Evolutionary conservation across 2,329 filamentous ascomycete genomes (phyloP).

Genomic region (Claviceps humidiphila): DNA sequence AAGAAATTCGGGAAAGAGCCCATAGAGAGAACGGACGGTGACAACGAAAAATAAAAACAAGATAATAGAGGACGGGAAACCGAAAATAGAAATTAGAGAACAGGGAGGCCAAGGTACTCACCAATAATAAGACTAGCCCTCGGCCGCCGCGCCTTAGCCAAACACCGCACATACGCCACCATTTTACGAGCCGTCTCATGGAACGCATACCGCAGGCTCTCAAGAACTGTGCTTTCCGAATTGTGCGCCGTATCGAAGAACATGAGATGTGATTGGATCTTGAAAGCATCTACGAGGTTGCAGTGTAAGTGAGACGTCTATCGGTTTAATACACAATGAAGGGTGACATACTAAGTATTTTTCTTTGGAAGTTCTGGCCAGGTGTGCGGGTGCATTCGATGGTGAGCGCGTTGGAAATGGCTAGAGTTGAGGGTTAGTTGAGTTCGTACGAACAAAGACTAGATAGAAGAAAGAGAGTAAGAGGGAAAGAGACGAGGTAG

Average conservation of each 20-base stretch:
- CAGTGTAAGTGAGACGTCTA: neutral
- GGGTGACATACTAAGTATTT: conserved; percentile 48
- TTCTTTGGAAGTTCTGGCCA: conserved; percentile 68
- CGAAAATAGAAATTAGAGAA: neutral
- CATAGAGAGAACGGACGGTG: neutral
- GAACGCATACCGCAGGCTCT: conserved; percentile 67
- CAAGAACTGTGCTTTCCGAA: conserved; percentile 49
- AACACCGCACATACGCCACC: conserved; percentile 46
- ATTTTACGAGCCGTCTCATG: conserved; percentile 65
- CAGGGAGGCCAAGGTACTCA: conserved; percentile 22
- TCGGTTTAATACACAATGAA: neutral
- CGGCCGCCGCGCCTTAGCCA: conserved; percentile 45
- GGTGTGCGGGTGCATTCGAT: conserved; percentile 61
- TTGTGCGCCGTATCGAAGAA: conserved; percentile 75
- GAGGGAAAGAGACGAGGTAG: too few species aligned
- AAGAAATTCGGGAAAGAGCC: neutral
- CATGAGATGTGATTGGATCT: conserved; percentile 74
- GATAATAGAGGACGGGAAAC: too few species aligned
- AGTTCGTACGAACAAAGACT: neutral
- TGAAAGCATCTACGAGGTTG: conserved; percentile 46
- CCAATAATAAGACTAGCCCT: conserved; percentile 47
- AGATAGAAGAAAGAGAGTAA: neutral
- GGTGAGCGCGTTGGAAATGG: conserved; percentile 58
- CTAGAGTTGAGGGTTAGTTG: conserved; percentile 6
- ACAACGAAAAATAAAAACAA: neutral